Evolutionary conservation across 257 asterid genomes (phyloP), one percentile per base, ranked within the genome.

Genomic region (Nicotiana noctiflora): DNA sequence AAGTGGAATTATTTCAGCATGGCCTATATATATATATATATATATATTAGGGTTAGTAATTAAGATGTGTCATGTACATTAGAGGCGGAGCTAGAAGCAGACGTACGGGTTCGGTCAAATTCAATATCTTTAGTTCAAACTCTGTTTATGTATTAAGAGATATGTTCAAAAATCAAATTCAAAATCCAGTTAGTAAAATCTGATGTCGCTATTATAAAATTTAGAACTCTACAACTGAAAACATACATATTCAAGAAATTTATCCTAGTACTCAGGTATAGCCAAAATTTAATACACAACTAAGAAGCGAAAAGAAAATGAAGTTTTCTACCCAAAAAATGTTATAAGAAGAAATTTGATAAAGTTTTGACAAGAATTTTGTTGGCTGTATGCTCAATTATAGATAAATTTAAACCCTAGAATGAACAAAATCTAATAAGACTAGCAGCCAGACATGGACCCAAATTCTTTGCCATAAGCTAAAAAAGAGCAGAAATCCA

Each of bases 381-480:
- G 77, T 70, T 70, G 31, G 37, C 7, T 46, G 60, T 72, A 46
- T 21, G 21, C 0, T 21, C 10, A 57, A 72, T 44, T 72, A 46
- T 46, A 21, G 21, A 44, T 72, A 31, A 40, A 46, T 46, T 21
- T 70, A 70, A 46, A 70, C 37, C 21, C 2, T 72, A 72, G 23
- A 44, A 44, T 21, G 37, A 44, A 3, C 23, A 19, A 56, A 40
- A 29, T 68, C 55, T 70, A 44, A 70, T 70, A 70, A 40, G 34
- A 61, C 67, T 7, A 44, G 77, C 77, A 70, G 77, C 77, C 77
- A 3, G 34, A 70, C 77, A 70, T 44, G 60, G 77, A 52, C 37
- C 18, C 59, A 46, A 72, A 23, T 18, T 31, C 21, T 72, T 46
- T 12, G 19, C 40, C 40, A 72, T 21, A 72, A 21, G 37, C 8